Base-by-base conservation (phyloP, 2,329 filamentous ascomycete species). In the Hypoxylon sp. region DNA sequence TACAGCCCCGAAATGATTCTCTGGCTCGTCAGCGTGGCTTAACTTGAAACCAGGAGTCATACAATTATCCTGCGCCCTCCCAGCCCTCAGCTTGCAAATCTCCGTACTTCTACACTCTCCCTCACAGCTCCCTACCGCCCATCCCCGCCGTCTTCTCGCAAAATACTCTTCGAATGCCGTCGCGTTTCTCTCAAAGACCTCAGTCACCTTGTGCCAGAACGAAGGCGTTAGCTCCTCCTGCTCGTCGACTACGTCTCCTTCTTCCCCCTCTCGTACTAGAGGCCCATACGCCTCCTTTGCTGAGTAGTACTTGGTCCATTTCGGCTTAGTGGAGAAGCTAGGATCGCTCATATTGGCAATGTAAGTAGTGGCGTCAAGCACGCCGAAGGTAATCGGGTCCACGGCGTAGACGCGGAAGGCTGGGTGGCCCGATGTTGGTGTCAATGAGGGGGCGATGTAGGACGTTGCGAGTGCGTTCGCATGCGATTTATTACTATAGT, bases 191-290 rank as follows among this genome's bases (percentile, higher is more conserved):
- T 85, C 82, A 52, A 89, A 82, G 2, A 78, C 74, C 0, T 77
- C 78, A 1, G 87, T 89, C 19, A 89, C 79, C 68, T 85, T 83
- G 74, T 89, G 87, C 87, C 87, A 89, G 75, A 89, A 89, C 0
- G 82, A 83, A 0, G 86, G 83, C 1, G 84, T 86, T 34, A 90
- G 81, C 69, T 89, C 82, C 5, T 75, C 73, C 0, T 68, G 53
- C 0, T 75, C 76, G 3, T 80, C 79, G 19, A 21, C 2, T 21
- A 11, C 7, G 9, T 41, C 9, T 75, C 76, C 2, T 76, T 70
- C 10, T 75, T 76, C 13, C 65, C 59, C 1, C 83, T 69, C 6
- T 30, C 17, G 1, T 83, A 85, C 75, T 1, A 82, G 76, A 0
- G 80, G 70, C 5, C 85, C 86, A 71, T 89, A 89, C 6, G 80